Percentiles rank a stretch among this genome's conserved stretches.
Evolutionary conservation across 2,329 filamentous ascomycete genomes (phyloP).

Genomic region (Pseudocercospora cruenta): DNA sequence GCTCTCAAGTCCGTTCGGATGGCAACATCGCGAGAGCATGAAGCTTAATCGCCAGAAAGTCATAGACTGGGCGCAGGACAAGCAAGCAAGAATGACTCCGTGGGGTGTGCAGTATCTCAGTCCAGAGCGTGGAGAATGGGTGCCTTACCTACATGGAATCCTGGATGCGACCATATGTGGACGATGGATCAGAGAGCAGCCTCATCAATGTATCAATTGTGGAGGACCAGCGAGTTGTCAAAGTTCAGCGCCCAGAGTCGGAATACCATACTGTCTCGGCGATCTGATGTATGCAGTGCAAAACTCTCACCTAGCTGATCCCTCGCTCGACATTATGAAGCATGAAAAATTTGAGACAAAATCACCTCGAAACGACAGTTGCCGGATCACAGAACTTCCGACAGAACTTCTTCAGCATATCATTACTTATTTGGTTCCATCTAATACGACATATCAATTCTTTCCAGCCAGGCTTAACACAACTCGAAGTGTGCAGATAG

Average conservation of each 20-base stretch:
- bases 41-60: conserved; percentile 3
- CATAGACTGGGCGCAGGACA: conserved; percentile 3
- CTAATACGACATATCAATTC: conserved; percentile 14
- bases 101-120: conserved; percentile 13
- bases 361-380: neutral
- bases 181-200: conserved; percentile 13
- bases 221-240: neutral
- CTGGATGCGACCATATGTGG: conserved; percentile 9
- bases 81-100: conserved; percentile 9
- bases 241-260: neutral
- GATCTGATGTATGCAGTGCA: neutral
- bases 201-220: neutral
- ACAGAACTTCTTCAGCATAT: conserved; percentile 14
- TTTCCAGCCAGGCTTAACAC: conserved; percentile 3
- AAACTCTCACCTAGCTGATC: neutral
- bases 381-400: conserved; percentile 12
- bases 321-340: conserved; percentile 1
- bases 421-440: conserved; percentile 8
- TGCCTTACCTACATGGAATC: neutral
- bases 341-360: neutral
- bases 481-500: neutral
- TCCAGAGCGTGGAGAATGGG: neutral
- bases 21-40: neutral
- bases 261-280: neutral
- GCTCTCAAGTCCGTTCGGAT: neutral